phyloP scores from a whole-genome alignment of 768 basidiomycete species.

The Postia placenta region DNA sequence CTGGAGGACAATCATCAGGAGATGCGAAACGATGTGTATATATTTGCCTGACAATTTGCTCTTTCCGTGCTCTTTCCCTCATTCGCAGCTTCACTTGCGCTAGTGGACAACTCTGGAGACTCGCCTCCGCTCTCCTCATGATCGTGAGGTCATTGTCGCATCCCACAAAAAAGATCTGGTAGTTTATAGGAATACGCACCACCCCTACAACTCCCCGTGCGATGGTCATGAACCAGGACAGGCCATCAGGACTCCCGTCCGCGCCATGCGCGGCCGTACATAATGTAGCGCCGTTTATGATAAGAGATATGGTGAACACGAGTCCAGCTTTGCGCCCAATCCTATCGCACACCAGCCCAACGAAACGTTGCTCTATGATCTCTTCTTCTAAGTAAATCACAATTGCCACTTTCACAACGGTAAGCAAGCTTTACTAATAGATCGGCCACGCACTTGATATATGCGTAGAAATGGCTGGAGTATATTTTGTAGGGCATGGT shows the following conservation, averaged over 20 bases:
- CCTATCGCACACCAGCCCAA: conserved; percentile 66
- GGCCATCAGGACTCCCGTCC: conserved; percentile 46
- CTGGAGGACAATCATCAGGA: conserved; percentile 22
- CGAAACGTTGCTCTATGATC: conserved; percentile 52
- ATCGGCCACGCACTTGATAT: conserved; percentile 68
- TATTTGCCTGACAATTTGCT: conserved; percentile 44
- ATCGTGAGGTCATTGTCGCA: not conserved
- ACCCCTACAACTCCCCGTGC: conserved; percentile 67
- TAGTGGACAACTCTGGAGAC: conserved; percentile 68
- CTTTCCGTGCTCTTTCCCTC: conserved; percentile 54
- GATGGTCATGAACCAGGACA: conserved; percentile 73
- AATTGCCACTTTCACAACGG: not conserved
- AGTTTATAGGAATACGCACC: conserved; percentile 29
- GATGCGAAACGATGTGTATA: not conserved
- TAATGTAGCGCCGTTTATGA: conserved; percentile 66
- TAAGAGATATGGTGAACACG: conserved; percentile 59
- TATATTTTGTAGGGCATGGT: conserved; percentile 58
- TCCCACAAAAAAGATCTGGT: not conserved
- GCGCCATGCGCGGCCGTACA: conserved; percentile 64
- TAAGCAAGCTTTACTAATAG: conserved; percentile 28
- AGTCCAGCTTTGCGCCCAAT: conserved; percentile 74
- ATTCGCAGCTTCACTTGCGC: conserved; percentile 68
- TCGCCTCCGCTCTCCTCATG: conserved; percentile 66
- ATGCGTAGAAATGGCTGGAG: conserved; percentile 52
- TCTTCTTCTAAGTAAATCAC: conserved; percentile 35